A percentile compares a stretch with the other conserved stretches of the same genome.
Evolutionary conservation across 345 rosid species (phyloP).

Genomic region (Eucalyptus cloeziana): DNA sequence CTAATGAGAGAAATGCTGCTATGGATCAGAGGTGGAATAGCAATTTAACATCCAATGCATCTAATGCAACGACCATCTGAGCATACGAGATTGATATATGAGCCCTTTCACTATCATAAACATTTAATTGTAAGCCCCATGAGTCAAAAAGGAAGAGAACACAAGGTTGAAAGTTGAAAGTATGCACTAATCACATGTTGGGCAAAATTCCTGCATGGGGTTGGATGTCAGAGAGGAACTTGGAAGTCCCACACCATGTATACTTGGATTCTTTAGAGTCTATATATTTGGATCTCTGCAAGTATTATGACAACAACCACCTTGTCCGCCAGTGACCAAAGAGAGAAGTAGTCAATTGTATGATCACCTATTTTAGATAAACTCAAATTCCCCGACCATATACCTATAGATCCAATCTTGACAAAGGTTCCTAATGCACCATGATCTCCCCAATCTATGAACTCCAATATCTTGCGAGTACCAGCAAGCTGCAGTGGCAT

Average conservation of each 20-base stretch:
- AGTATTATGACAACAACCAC: background rate
- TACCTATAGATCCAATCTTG: conserved; percentile 82
- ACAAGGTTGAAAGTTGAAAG: background rate
- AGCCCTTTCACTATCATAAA: background rate
- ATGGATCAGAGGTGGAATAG: background rate
- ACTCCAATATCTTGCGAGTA: conserved; percentile 75
- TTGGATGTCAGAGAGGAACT: background rate
- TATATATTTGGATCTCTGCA: background rate
- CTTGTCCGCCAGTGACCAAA: background rate
- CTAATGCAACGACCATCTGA: background rate
- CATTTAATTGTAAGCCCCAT: background rate
- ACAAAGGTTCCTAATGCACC: conserved; percentile 74
- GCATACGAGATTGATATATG: background rate
- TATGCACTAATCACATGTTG: background rate
- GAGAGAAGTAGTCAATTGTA: background rate
- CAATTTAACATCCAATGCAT: background rate
- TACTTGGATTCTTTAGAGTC: too few relatives aligned
- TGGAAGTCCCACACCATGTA: background rate
- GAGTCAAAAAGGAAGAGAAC: background rate
- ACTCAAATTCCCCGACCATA: background rate
- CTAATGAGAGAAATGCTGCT: background rate
- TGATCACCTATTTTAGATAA: background rate
- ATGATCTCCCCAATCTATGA: conserved; percentile 90
- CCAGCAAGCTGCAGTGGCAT: conserved; percentile 96
- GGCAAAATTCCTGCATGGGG: background rate